Evolutionary conservation across 352 stramenopile species (phyloP).

Genomic region (Discostella stelligera): DNA sequence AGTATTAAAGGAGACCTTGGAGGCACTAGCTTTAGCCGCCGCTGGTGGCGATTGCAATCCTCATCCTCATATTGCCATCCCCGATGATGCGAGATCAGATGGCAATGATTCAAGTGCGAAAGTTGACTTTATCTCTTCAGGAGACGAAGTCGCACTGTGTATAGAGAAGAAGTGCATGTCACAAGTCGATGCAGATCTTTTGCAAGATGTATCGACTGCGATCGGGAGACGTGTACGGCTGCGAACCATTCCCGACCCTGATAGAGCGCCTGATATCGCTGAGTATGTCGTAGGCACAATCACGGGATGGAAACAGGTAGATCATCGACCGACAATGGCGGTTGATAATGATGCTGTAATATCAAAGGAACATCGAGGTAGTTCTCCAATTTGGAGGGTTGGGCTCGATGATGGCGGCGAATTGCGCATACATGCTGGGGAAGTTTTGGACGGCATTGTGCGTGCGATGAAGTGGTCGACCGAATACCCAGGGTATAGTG

Average conservation of each 20-base stretch:
- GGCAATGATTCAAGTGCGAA: constrained; percentile 20
- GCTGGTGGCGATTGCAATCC: constrained; percentile 20
- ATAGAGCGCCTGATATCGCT: constrained; percentile 56
- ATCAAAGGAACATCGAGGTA: constrained; percentile 19
- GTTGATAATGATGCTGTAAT: constrained; percentile 24
- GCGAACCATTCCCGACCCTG: constrained; percentile 54
- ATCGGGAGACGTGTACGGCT: constrained; percentile 67
- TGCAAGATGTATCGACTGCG: constrained; percentile 52
- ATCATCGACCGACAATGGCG: constrained; percentile 6
- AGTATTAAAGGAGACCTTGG: constrained; percentile 71
- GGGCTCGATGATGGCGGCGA: constrained; percentile 56
- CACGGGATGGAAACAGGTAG: constrained; percentile 56
- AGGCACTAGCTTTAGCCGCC: constrained; percentile 53
- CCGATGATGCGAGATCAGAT: constrained; percentile 27
- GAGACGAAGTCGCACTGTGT: constrained; percentile 52
- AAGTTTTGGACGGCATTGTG: constrained; percentile 64
- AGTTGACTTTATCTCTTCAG: constrained; percentile 35
- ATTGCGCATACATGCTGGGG: constrained; percentile 39
- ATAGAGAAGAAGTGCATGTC: constrained; percentile 15
- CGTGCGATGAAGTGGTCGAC: constrained; percentile 59
- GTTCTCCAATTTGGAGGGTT: constrained; percentile 52
- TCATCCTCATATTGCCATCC: constrained; percentile 10
- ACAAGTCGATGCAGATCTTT: constrained; percentile 29
- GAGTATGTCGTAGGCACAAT: constrained; percentile 67
- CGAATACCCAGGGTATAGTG: constrained; percentile 60